A percentile compares a stretch with the other conserved stretches of the same genome.
These are phyloP conservation scores for Solanum boliviense DNA, from an alignment of 257 asterid species.

Conservation along the genomic window DNA sequence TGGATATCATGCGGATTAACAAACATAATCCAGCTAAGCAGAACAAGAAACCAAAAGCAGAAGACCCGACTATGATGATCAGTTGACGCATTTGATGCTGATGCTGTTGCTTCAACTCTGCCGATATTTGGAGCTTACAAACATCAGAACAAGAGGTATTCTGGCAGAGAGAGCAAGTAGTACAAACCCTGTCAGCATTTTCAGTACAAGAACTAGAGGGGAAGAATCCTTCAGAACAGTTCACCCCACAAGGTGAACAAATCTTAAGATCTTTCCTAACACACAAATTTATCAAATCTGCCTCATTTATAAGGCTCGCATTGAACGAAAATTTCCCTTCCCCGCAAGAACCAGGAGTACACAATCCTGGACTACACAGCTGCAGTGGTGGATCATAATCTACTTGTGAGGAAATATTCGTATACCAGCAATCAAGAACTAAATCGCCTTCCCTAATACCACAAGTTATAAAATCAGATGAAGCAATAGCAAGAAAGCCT, in stretches of 20 bases:
- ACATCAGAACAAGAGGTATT: constrained; percentile 65
- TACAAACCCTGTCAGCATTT: constrained; percentile 77
- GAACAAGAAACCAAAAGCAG: constrained; percentile 39
- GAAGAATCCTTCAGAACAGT: constrained; percentile 68
- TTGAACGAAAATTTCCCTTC: constrained; percentile 68
- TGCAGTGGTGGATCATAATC: constrained; percentile 82
- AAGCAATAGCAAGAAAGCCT: constrained; percentile 77
- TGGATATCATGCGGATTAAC: constrained; percentile 25
- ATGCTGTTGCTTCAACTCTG: constrained; percentile 18
- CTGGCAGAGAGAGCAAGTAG: constrained; percentile 89
- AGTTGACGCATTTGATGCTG: constrained; percentile 30
- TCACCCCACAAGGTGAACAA: constrained; percentile 73
- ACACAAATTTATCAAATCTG: constrained; percentile 77
- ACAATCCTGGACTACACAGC: constrained; percentile 88
- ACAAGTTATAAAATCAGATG: constrained; percentile 61
- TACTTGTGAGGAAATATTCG: constrained; percentile 21
- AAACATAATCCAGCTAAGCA: constrained; percentile 50
- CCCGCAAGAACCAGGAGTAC: constrained; percentile 46
- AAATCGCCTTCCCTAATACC: constrained; percentile 82
- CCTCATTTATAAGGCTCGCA: constrained; percentile 78
- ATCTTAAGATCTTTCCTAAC: constrained; percentile 64
- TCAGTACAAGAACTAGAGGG: constrained; percentile 61
- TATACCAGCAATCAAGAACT: constrained; percentile 84
- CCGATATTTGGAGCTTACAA: constrained; percentile 40
- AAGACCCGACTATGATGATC: constrained; percentile 40